Conservation (phyloP, 164 flowering plant genomes). For the Vitis rupestris region DNA sequence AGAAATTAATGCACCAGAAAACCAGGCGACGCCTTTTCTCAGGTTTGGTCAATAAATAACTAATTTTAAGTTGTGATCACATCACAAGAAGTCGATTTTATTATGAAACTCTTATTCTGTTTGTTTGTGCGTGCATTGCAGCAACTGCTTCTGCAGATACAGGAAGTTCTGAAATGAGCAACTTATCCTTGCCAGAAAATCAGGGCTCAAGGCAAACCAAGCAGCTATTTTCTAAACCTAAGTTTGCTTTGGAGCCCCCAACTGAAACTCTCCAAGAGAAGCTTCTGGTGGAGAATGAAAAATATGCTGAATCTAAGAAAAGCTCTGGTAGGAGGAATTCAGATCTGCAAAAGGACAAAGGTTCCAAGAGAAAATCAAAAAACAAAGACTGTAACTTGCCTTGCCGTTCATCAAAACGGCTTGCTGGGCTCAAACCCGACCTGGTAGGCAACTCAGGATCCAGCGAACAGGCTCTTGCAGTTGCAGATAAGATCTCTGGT, state of each 20-base stretch:
- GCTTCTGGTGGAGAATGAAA: neutral
- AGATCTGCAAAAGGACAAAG: conserved; percentile 2
- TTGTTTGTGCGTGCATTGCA: neutral
- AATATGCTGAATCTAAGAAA: conserved; percentile 8
- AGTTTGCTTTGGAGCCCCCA: neutral
- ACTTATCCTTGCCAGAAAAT: conserved; percentile 5
- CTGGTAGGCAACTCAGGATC: conserved; percentile 5
- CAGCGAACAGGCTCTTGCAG: conserved; percentile 15
- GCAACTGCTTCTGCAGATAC: conserved; percentile 10
- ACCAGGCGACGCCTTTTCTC: conserved; percentile 9
- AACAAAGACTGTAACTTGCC: conserved; percentile 11
- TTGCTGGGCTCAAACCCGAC: conserved; percentile 35
- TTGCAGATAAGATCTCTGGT: conserved; percentile 9
- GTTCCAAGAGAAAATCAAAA: conserved; percentile 9
- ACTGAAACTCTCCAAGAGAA: neutral
- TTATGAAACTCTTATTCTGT: neutral
- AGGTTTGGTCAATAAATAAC: conserved; percentile 15
- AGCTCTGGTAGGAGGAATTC: neutral
- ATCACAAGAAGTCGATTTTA: no score
- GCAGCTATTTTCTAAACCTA: conserved; percentile 4
- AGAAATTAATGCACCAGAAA: conserved; percentile 8
- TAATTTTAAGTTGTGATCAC: no score
- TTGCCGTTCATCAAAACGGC: conserved; percentile 37
- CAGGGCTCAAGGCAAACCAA: conserved; percentile 4
- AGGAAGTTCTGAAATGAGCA: conserved; percentile 8